phyloP scores from a whole-genome alignment of 2,329 filamentous ascomycete genomes.

The Pseudogymnoascus sp. region DNA sequence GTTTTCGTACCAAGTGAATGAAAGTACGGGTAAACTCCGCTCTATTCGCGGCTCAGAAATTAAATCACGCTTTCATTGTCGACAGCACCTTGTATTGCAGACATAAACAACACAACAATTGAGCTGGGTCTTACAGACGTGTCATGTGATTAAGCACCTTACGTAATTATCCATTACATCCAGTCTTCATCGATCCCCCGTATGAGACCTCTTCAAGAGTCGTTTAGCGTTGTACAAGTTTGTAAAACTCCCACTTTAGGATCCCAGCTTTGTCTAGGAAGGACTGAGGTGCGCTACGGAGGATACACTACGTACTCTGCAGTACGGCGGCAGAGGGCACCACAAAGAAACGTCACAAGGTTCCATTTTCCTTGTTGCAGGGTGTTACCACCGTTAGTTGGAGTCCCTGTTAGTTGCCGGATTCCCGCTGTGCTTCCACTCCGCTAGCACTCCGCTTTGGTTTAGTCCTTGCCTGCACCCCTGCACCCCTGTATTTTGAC shows the following conservation, averaged over 20 bases:
- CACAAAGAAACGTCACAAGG: neutral
- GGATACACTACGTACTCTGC: neutral
- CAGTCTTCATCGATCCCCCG: neutral
- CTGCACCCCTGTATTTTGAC: neutral
- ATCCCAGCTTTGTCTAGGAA: neutral
- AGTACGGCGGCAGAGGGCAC: neutral
- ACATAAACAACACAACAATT: neutral
- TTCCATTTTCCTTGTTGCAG: neutral
- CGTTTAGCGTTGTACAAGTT: neutral
- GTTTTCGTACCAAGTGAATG: neutral
- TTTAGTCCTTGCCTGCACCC: neutral
- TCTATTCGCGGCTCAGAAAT: neutral
- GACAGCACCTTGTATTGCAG: neutral
- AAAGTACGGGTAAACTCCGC: neutral
- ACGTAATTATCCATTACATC: neutral
- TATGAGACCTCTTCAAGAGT: neutral
- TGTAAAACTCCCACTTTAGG: neutral
- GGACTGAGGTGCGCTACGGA: neutral
- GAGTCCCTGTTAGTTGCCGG: neutral
- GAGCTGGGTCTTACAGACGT: neutral
- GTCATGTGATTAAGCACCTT: neutral
- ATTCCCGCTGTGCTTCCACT: neutral
- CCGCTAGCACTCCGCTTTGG: neutral
- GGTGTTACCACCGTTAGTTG: neutral
- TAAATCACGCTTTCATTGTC: neutral